phyloP scores from a whole-genome alignment of 495 filamentous ascomycete species.

The Penicilliopsis zonata region DNA sequence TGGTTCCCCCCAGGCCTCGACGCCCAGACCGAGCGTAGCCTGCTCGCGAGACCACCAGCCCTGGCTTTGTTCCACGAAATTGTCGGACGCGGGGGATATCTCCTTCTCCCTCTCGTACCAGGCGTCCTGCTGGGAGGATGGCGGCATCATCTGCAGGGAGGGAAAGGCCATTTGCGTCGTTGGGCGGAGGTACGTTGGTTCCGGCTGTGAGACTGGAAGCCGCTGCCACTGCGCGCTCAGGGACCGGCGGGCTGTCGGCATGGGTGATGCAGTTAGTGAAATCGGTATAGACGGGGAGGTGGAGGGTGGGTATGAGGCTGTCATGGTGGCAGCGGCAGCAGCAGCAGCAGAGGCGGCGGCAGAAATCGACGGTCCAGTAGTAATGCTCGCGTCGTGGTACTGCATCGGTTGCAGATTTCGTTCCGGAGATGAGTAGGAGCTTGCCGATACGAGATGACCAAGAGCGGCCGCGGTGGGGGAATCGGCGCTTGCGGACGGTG shows the following conservation, averaged over 20 bases:
- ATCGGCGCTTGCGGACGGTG: constrained; percentile 21
- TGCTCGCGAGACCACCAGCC: constrained; percentile 49
- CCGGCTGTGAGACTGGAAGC: constrained; percentile 15
- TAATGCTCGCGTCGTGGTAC: constrained; percentile 8
- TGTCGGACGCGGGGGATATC: constrained; percentile 29
- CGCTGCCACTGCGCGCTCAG: constrained; percentile 11
- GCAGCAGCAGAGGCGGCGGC: constrained; percentile 5
- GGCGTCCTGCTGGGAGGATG: constrained; percentile 7
- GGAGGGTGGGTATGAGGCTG: constrained; percentile 8
- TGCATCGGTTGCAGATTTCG: constrained; percentile 1
- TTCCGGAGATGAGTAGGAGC: constrained; percentile 9
- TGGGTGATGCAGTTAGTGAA: constrained; percentile 8
- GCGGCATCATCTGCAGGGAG: constrained; percentile 6
- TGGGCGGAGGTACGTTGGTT: constrained; percentile 25
- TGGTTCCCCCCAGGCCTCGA: constrained; percentile 41
- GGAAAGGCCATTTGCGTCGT: constrained; percentile 12
- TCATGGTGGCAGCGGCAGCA: constrained; percentile 4
- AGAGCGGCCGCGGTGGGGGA: constrained; percentile 11
- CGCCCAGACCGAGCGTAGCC: constrained; percentile 26
- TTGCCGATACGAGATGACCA: constrained; percentile 7
- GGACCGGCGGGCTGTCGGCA: constrained; percentile 10
- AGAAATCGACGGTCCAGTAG: too few relatives aligned
- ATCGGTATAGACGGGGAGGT: constrained; percentile 7
- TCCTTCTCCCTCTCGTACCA: constrained; percentile 18
- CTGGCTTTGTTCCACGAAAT: constrained; percentile 41